Evolutionary conservation across 2,329 filamentous ascomycete genomes (phyloP).

Genomic region (Pestalotiopsis sp.): DNA sequence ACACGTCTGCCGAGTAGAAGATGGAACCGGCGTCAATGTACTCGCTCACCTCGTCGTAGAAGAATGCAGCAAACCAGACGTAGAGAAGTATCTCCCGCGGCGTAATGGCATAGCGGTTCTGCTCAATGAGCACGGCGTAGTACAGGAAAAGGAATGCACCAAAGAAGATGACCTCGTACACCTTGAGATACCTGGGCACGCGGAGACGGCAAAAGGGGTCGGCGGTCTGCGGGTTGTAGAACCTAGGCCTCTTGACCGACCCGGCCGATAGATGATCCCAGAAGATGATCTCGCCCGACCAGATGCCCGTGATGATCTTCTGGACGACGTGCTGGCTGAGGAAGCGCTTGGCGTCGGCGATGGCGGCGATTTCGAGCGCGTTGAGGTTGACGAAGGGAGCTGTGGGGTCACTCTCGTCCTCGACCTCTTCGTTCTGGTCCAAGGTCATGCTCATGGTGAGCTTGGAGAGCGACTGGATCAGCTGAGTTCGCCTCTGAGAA

Average conservation of each 20-base stretch:
- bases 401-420: slow-evolving; percentile 63
- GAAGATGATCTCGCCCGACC: slow-evolving; percentile 74
- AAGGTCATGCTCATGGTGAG: slow-evolving; percentile 51
- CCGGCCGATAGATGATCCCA: slow-evolving; percentile 68
- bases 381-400: slow-evolving; percentile 78
- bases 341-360: slow-evolving; percentile 72
- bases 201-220: slow-evolving; percentile 71
- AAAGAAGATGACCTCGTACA: slow-evolving; percentile 74
- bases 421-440: slow-evolving; percentile 43
- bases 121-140: slow-evolving; percentile 80
- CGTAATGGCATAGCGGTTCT: slow-evolving; percentile 68
- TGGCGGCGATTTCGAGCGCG: slow-evolving; percentile 75
- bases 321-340: slow-evolving; percentile 72
- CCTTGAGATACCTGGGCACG: slow-evolving; percentile 72
- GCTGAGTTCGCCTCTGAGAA: slow-evolving; percentile 48
- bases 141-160: slow-evolving; percentile 73
- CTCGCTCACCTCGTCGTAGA: slow-evolving; percentile 84
- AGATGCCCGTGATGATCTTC: slow-evolving; percentile 70
- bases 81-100: slow-evolving; percentile 73
- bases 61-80: slow-evolving; percentile 84
- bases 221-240: slow-evolving; percentile 61
- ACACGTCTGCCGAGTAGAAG: slow-evolving; percentile 83
- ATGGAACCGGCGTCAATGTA: slow-evolving; percentile 84
- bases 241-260: slow-evolving; percentile 65
- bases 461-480: slow-evolving; percentile 56